Percentiles rank a stretch among this genome's conserved stretches.
phyloP scores from a whole-genome alignment of 345 rosid species.

The Erysimum cheiranthoides region DNA sequence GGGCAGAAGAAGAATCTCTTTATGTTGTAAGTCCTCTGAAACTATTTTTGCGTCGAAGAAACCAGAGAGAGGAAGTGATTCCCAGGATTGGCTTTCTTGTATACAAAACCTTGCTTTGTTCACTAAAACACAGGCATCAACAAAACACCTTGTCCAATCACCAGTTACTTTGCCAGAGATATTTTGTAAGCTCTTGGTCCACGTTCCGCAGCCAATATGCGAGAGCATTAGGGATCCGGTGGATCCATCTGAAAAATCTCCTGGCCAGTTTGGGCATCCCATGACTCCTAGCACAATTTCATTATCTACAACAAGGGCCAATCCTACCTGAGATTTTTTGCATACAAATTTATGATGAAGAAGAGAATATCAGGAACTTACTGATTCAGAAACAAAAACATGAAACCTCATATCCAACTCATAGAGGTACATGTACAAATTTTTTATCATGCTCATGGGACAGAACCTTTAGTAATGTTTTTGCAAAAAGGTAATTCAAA shows the following conservation, averaged over 20 bases:
- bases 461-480: neutral
- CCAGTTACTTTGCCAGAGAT: conserved; percentile 45
- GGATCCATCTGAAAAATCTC: conserved; percentile 38
- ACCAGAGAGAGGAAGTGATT: conserved; percentile 67
- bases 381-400: neutral
- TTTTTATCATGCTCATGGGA: neutral
- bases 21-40: conserved; percentile 48
- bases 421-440: neutral
- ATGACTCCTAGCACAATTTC: conserved; percentile 77
- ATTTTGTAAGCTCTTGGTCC: conserved; percentile 57
- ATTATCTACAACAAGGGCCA: conserved; percentile 88
- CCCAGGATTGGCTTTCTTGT: conserved; percentile 83
- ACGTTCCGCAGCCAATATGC: conserved; percentile 83
- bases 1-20: conserved; percentile 62
- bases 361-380: conserved; percentile 15
- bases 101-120: conserved; percentile 72
- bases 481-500: neutral
- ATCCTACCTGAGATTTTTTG: conserved; percentile 71
- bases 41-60: conserved; percentile 54
- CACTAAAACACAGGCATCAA: conserved; percentile 57
- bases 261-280: conserved; percentile 93
- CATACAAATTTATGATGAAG: conserved; percentile 31
- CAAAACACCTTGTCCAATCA: conserved; percentile 75
- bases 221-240: conserved; percentile 74
- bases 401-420: neutral